These are phyloP conservation scores for Raffaelea arxii DNA, from an alignment of 2,329 filamentous ascomycete genomes.

Conservation along the genomic window DNA sequence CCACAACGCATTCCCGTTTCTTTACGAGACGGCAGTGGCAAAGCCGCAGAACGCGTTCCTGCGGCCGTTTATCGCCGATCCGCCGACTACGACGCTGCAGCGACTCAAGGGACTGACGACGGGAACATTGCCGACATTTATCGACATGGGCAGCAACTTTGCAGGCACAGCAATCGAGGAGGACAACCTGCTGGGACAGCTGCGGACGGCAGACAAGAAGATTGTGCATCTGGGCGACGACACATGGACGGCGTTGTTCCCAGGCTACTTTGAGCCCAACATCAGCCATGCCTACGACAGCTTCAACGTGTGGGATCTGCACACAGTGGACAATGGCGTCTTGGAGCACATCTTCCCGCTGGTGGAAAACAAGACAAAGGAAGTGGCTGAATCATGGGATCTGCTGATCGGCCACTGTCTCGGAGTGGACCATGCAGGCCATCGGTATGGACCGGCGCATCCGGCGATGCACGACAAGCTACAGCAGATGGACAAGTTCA, in stretches of 20 bases:
- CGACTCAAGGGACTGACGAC: slow-evolving; percentile 90
- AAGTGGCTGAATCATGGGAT: too few species aligned
- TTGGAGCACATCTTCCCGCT: slow-evolving; percentile 84
- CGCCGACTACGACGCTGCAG: slow-evolving; percentile 87
- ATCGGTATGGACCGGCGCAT: slow-evolving; percentile 91
- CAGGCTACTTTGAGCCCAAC: slow-evolving; percentile 81
- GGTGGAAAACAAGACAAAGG: slow-evolving; percentile 40
- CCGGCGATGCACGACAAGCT: slow-evolving; percentile 85
- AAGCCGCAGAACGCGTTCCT: slow-evolving; percentile 78
- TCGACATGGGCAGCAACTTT: slow-evolving; percentile 92
- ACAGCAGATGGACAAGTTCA: slow-evolving; percentile 77
- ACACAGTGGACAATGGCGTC: slow-evolving; percentile 94
- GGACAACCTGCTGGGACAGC: slow-evolving; percentile 64
- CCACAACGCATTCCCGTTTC: slow-evolving; percentile 78
- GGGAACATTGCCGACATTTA: slow-evolving; percentile 86
- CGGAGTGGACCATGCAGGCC: slow-evolving; percentile 93
- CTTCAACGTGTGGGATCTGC: slow-evolving; percentile 96
- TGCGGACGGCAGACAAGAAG: slow-evolving; percentile 55
- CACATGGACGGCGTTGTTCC: slow-evolving; percentile 91
- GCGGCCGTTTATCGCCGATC: slow-evolving; percentile 91
- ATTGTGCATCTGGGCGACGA: slow-evolving; percentile 96
- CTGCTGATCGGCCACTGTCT: slow-evolving; percentile 90
- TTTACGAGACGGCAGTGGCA: slow-evolving; percentile 71
- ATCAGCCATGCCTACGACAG: slow-evolving; percentile 88
- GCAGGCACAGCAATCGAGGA: slow-evolving; percentile 92